phyloP scores from a whole-genome alignment of 2,329 filamentous ascomycete species.

The Fusarium continuum region DNA sequence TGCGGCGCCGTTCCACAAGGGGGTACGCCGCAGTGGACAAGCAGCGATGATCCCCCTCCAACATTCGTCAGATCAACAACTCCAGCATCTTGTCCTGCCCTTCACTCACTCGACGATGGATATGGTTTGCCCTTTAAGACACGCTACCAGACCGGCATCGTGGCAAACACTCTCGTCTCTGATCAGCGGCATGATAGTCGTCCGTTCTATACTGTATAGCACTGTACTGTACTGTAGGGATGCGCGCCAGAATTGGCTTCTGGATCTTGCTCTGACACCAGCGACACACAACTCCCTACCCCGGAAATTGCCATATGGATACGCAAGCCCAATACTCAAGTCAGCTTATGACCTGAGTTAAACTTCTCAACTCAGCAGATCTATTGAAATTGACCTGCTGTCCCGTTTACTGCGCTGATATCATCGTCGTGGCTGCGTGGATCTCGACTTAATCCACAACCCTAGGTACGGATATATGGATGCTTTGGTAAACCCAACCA shows the following conservation, averaged over 20 bases:
- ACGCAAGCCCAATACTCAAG: not conserved
- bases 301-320: constrained; percentile 9
- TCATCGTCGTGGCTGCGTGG: constrained; percentile 1
- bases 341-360: not conserved
- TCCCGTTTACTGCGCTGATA: not conserved
- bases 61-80: constrained; percentile 24
- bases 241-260: not conserved
- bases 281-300: constrained; percentile 2
- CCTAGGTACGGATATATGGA: not conserved
- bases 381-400: not conserved
- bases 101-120: not conserved
- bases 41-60: constrained; percentile 19
- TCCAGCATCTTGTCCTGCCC: not conserved
- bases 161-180: constrained; percentile 16
- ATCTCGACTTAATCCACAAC: not conserved
- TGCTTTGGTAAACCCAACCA: not conserved
- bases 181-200: not conserved
- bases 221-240: too few species aligned
- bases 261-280: constrained; percentile 1
- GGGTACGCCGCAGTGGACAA: constrained; percentile 13
- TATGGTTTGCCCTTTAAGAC: not conserved
- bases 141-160: not conserved
- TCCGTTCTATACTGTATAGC: not conserved
- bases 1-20: constrained; percentile 9
- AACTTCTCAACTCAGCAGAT: not conserved